Conservation (phyloP, 352 stramenopile genomes). For the Globisporangium camurandrum region DNA sequence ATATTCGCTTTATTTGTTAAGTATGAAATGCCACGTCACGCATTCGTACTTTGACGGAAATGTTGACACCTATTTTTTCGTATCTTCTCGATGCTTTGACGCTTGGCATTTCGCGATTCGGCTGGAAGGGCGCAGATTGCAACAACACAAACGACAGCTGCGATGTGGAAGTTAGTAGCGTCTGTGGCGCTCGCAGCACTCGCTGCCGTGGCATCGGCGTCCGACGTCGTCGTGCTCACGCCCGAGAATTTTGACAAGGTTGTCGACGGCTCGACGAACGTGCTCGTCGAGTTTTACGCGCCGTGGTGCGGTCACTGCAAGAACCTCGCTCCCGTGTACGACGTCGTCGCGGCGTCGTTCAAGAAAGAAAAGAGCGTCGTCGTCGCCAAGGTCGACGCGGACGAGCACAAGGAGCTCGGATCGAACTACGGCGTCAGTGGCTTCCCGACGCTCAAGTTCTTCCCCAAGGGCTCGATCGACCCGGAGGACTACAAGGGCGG, state of each 20-base stretch:
- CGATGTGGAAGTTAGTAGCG: constrained; percentile 59
- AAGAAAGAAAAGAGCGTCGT: constrained; percentile 82
- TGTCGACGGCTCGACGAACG: constrained; percentile 78
- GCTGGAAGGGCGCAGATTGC: background rate
- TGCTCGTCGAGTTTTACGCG: constrained; percentile 91
- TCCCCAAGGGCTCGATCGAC: constrained; percentile 68
- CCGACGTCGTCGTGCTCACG: constrained; percentile 74
- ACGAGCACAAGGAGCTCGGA: constrained; percentile 76
- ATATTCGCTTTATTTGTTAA: too few species aligned
- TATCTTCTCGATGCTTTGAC: background rate
- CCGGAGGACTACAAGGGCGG: constrained; percentile 84
- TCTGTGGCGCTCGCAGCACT: constrained; percentile 32
- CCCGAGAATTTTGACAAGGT: constrained; percentile 77
- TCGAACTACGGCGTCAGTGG: constrained; percentile 81
- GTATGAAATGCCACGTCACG: too few species aligned
- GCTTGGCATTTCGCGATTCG: constrained; percentile 4
- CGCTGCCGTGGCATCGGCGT: constrained; percentile 44
- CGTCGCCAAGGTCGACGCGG: constrained; percentile 87
- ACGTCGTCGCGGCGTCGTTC: constrained; percentile 84
- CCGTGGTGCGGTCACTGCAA: constrained; percentile 95
- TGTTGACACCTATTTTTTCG: too few species aligned
- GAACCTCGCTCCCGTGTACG: constrained; percentile 68
- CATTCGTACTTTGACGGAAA: too few species aligned
- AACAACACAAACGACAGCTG: background rate
- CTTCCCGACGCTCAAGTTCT: constrained; percentile 94